Conservation (phyloP, 495 filamentous ascomycete genomes). For the Xylona heveae region DNA sequence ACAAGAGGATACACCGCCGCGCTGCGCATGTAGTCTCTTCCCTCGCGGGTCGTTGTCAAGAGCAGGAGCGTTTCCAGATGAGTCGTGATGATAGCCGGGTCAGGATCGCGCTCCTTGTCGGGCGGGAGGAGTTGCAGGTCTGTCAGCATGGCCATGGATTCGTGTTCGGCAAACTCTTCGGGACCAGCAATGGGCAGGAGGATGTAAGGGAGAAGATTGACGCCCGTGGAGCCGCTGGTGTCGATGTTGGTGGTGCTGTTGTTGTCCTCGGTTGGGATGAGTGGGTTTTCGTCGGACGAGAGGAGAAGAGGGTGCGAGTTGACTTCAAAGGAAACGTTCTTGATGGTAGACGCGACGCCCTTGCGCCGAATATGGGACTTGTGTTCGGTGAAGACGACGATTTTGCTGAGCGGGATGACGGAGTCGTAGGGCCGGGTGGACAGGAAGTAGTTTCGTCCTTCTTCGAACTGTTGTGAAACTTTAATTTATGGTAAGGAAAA, state of each 20-base stretch:
- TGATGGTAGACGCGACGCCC: constrained; percentile 81
- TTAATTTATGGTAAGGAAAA: too few relatives aligned
- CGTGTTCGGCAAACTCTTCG: constrained; percentile 33
- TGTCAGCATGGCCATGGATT: constrained; percentile 57
- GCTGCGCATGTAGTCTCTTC: constrained; percentile 46
- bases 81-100: constrained; percentile 52
- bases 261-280: too few relatives aligned
- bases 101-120: constrained; percentile 65
- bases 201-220: constrained; percentile 72
- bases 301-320: constrained; percentile 3
- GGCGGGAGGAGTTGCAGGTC: constrained; percentile 76
- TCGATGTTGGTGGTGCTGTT: too few relatives aligned
- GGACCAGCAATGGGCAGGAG: constrained; percentile 44
- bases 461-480: too few relatives aligned
- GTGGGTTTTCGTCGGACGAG: constrained; percentile 2
- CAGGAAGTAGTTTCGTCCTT: constrained; percentile 59
- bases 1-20: constrained; percentile 79
- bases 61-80: constrained; percentile 76
- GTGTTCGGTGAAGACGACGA: constrained; percentile 85
- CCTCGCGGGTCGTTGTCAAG: constrained; percentile 56
- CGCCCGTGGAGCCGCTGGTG: constrained; percentile 11
- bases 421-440: constrained; percentile 50
- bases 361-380: constrained; percentile 54
- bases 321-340: constrained; percentile 16
- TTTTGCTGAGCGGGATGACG: constrained; percentile 67